phyloP scores from a whole-genome alignment of 768 basidiomycete genomes.

The Serendipita indica region DNA sequence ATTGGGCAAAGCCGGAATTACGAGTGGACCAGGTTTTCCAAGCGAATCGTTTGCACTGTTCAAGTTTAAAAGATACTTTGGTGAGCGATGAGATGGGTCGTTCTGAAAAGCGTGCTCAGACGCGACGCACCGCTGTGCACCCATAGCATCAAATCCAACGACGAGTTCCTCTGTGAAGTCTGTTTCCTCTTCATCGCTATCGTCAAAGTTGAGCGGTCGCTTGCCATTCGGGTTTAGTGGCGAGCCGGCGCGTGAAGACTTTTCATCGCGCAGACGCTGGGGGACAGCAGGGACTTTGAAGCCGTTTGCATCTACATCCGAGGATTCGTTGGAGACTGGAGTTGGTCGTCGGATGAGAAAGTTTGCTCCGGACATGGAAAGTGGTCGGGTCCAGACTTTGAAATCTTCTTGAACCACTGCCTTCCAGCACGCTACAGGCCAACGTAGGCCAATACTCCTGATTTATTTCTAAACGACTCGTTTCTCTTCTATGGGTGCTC shows the following conservation, averaged over 20 bases:
- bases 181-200: constrained; percentile 29
- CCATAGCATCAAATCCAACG: constrained; percentile 54
- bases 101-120: constrained; percentile 11
- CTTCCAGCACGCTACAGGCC: too few relatives aligned
- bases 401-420: background rate
- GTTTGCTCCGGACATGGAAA: background rate
- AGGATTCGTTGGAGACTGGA: constrained; percentile 45
- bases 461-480: background rate
- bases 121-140: constrained; percentile 75
- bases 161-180: constrained; percentile 49
- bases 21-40: constrained; percentile 42
- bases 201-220: constrained; percentile 16
- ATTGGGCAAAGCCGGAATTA: constrained; percentile 78
- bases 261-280: constrained; percentile 32
- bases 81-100: constrained; percentile 61
- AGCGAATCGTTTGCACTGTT: background rate
- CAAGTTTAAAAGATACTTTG: constrained; percentile 26
- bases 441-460: too few relatives aligned
- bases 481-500: background rate
- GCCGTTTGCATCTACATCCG: constrained; percentile 29
- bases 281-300: constrained; percentile 53
- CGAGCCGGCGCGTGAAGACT: constrained; percentile 42
- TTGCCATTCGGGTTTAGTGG: constrained; percentile 24
- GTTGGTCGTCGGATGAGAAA: constrained; percentile 77
- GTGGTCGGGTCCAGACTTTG: background rate